Evolutionary conservation across 1,284 basidiomycete genomes (phyloP).

Genomic region (Naganishia sp.): DNA sequence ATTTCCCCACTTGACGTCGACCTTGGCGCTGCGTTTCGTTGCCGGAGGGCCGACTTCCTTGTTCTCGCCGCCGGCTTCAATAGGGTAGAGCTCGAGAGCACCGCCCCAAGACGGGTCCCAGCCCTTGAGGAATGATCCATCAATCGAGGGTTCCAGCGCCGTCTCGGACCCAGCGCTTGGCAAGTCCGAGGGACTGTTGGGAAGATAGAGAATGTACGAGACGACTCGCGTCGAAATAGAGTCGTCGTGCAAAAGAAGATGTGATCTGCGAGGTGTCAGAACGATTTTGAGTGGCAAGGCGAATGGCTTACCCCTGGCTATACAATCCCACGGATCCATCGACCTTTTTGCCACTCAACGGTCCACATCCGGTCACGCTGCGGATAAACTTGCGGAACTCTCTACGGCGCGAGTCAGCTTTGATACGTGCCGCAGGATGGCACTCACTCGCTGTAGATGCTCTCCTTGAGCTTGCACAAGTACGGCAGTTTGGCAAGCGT

Average conservation of each 20-base stretch:
- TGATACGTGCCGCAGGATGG: not conserved
- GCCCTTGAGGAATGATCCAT: constrained; percentile 53
- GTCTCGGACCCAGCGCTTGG: constrained; percentile 33
- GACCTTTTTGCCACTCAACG: constrained; percentile 85
- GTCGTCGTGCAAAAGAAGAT: constrained; percentile 96
- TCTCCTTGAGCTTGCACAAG: constrained; percentile 80
- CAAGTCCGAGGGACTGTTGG: constrained; percentile 65
- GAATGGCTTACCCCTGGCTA: constrained; percentile 61
- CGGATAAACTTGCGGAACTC: constrained; percentile 83
- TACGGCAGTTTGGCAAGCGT: constrained; percentile 71
- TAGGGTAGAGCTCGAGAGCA: constrained; percentile 90
- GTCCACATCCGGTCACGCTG: constrained; percentile 87
- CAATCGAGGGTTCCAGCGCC: constrained; percentile 34
- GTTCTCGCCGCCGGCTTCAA: constrained; percentile 48
- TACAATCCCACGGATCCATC: constrained; percentile 97
- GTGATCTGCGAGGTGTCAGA: constrained; percentile 61
- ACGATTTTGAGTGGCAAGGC: not conserved
- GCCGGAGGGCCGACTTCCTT: constrained; percentile 49
- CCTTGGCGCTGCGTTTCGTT: constrained; percentile 45
- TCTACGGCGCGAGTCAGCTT: constrained; percentile 3
- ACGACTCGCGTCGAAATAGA: constrained; percentile 93
- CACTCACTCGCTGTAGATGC: constrained; percentile 73
- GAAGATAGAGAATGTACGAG: constrained; percentile 97
- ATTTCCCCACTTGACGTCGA: constrained; percentile 79
- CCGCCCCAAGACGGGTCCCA: constrained; percentile 88